Evolutionary conservation across 2,329 filamentous ascomycete genomes (phyloP), one percentile per base, ranked within the genome.

Genomic region (Elsinoe perseae): DNA sequence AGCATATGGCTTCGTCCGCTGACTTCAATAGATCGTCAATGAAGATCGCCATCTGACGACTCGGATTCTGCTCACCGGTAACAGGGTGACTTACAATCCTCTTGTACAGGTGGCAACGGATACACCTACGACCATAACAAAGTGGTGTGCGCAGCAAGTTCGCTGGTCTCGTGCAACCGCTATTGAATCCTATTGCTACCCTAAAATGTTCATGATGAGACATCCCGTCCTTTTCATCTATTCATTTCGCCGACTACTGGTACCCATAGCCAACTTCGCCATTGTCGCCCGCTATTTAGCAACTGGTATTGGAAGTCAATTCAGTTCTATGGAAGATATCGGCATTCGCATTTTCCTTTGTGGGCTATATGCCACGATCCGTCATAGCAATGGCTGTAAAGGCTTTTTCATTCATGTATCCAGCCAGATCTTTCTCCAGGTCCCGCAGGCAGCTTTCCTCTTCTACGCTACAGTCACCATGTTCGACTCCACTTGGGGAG

Each of bases 151-250:
- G 8, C 44, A 50, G 20, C 44, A 50, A 20, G 44, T 50, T n/a
- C 44, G 44, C 23, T 50, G 44, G 44, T 27, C 44, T 2, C 23
- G 44, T 6, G 44, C 44, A 3, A 50, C 44, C 4, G 44, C 44
- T 12, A 50, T 50, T 14, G 44, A 50, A n/a, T 16, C 44, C 4
- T 28, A 30, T 25, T 50, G 44, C 44, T 50, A 50, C 16, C 44
- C 44, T 4, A 20, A 25, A 7, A 50, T 50, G 44, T 50, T 50
- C 44, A 28, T 50, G 12, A 50, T 50, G 44, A 23, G 44, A 30
- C 44, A 50, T 50, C 44, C 44, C 2, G 44, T 50, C 44, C 44
- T 50, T 3, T 50, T 50, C 44, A 50, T 50, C 44, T 50, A 50
- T 23, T 50, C 44, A 9, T 30, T 50, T 14, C 44, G 44, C 1